phyloP scores from a whole-genome alignment of 2,329 filamentous ascomycete species.

The Fusarium musae region DNA sequence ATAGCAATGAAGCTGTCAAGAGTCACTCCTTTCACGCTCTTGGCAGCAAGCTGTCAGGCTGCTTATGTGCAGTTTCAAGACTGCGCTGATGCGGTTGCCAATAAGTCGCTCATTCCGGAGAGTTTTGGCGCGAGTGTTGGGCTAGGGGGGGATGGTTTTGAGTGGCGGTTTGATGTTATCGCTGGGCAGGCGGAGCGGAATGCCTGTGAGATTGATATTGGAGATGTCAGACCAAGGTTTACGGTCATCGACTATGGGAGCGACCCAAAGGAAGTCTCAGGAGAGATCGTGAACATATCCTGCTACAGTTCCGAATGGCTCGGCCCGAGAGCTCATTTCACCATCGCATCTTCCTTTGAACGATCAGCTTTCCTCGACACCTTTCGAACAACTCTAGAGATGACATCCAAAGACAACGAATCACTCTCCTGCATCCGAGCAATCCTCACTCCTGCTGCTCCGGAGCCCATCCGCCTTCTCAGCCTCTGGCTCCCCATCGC shows the following conservation, averaged over 20 bases:
- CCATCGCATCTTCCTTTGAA: not conserved
- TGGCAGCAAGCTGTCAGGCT: constrained; percentile 4
- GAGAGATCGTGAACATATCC: constrained; percentile 14
- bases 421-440: not conserved
- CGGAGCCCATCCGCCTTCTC: not conserved
- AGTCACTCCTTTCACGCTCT: not conserved
- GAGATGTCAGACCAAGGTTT: not conserved
- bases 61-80: constrained; percentile 28
- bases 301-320: not conserved
- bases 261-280: not conserved
- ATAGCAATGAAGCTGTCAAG: constrained; percentile 23
- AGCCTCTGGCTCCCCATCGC: constrained; percentile 20
- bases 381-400: constrained; percentile 4
- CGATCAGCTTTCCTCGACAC: constrained; percentile 22
- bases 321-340: constrained; percentile 3
- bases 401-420: not conserved
- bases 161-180: constrained; percentile 1
- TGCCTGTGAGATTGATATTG: not conserved
- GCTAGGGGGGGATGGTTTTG: not conserved
- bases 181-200: not conserved
- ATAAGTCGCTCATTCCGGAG: constrained; percentile 5
- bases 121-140: constrained; percentile 11
- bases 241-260: not conserved
- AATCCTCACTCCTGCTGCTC: constrained; percentile 8
- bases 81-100: not conserved